Percentiles rank a stretch among this genome's conserved stretches.
phyloP scores from a whole-genome alignment of 225 moss, liverwort and hornwort species.

The Rhytidiadelphus loreus region DNA sequence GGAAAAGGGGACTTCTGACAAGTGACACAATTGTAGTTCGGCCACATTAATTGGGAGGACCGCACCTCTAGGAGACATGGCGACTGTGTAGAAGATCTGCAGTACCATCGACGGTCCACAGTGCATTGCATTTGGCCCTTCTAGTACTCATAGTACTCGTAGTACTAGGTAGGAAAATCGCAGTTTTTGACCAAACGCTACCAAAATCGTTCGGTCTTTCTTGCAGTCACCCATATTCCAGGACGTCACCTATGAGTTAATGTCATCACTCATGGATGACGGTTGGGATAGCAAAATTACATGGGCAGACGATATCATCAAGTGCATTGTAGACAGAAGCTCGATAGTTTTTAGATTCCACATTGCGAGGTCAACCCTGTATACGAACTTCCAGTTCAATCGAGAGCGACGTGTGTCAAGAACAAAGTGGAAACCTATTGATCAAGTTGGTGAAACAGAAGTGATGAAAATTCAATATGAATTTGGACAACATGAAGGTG shows the following conservation, averaged over 20 bases:
- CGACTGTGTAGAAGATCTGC: too few species aligned
- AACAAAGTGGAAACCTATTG: neutral
- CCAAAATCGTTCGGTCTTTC: too few species aligned
- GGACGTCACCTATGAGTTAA: fast-evolving
- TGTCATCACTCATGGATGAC: neutral
- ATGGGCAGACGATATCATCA: neutral
- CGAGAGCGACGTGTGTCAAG: fast-evolving
- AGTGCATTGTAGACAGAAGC: neutral
- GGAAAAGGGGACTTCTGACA: too few species aligned
- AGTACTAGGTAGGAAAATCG: too few species aligned
- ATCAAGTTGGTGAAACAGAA: neutral
- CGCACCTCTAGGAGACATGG: too few species aligned
- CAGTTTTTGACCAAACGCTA: too few species aligned
- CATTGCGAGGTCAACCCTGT: neutral
- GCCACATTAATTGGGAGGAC: too few species aligned
- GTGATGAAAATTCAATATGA: neutral
- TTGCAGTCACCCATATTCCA: too few species aligned
- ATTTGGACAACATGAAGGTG: neutral
- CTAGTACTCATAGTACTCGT: too few species aligned
- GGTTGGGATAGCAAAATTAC: neutral
- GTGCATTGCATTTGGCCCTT: too few species aligned
- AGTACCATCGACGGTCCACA: too few species aligned
- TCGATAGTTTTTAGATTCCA: neutral
- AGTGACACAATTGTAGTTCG: too few species aligned
- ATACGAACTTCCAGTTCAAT: neutral